Base-by-base conservation (phyloP, 805 yeast species). In the Cyberlindnera veronae region DNA sequence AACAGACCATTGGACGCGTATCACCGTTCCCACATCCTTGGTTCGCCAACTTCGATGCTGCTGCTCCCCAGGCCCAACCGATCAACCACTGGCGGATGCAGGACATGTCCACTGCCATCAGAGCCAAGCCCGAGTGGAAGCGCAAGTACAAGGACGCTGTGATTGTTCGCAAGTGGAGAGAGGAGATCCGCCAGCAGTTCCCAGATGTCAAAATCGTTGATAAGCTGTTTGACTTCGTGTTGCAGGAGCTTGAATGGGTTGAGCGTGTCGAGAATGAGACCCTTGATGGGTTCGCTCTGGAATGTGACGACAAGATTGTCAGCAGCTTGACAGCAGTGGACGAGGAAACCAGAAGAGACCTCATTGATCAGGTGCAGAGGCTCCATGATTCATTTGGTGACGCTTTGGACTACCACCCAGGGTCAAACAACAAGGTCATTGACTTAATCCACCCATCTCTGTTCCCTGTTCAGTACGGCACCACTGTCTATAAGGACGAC, bases 381-480 rank as follows among this genome's bases (percentile, higher is more conserved):
- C 29, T 40, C 17, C n/a, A 35, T 15, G 37, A 31, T 7, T 31
- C 36, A 10, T 40, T 40, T 36, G 44, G 44, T 16, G 34, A 14
- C 11, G 13, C 9, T 12, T 23, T 36, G 17, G 44, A 41, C 31
- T 41, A 41, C 34, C 44, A 41, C 16, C 44, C 44, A 11, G 44
- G 44, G 5, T 41, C 44, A 2, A 18, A 36, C 15, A 36, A 41
- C 29, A 27, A 41, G 17, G 44, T 41, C 24, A 29, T 41, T 13
- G 44, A 41, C 35, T 24, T 41, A 7, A 41, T 41, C 5, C 44
- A 41, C 15, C 44, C 44, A 5, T 41, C 44, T 3, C 16, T 41
- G 35, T 41, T 41, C 41, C 44, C 44, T 2, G 44, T 41, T 7
- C 32, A 24, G 31, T 41, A 41, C 15, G 44, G 40, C 8, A 41